These are phyloP conservation scores for Favolaschia claudopus DNA, from an alignment of 768 basidiomycete species.

Conservation along the genomic window DNA sequence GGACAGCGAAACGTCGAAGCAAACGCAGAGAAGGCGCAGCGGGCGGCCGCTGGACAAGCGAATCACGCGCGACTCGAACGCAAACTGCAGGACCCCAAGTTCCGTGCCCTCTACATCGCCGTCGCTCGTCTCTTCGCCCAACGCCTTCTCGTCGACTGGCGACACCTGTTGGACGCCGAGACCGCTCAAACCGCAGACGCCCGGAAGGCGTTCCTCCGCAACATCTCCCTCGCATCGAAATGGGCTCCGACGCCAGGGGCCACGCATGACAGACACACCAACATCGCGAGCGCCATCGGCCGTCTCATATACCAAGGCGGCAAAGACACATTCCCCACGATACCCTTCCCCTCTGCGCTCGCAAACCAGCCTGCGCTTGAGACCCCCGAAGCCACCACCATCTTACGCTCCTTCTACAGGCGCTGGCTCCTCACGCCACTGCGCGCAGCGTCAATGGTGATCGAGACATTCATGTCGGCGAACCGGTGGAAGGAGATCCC, in stretches of 20 bases:
- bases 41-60: conserved; percentile 29
- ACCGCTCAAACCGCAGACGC: conserved; percentile 40
- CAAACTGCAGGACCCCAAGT: conserved; percentile 58
- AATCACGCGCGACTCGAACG: conserved; percentile 44
- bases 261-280: conserved; percentile 69
- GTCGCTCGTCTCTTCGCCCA: conserved; percentile 68
- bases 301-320: conserved; percentile 57
- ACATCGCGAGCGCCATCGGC: conserved; percentile 69
- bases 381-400: conserved; percentile 37
- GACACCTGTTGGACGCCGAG: conserved; percentile 44
- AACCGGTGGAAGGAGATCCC: conserved; percentile 64
- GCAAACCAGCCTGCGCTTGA: conserved; percentile 33
- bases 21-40: conserved; percentile 30
- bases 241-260: conserved; percentile 72
- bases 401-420: conserved; percentile 65
- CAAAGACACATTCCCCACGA: conserved; percentile 31
- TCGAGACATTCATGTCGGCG: conserved; percentile 70
- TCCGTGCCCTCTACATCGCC: conserved; percentile 67
- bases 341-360: conserved; percentile 41
- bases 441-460: conserved; percentile 50
- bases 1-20: neutral
- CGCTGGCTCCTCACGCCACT: conserved; percentile 67
- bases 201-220: conserved; percentile 41
- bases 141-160: conserved; percentile 57
- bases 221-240: conserved; percentile 67